Base-by-base conservation (phyloP, 768 basidiomycete species). In the Myochromella boudieri region DNA sequence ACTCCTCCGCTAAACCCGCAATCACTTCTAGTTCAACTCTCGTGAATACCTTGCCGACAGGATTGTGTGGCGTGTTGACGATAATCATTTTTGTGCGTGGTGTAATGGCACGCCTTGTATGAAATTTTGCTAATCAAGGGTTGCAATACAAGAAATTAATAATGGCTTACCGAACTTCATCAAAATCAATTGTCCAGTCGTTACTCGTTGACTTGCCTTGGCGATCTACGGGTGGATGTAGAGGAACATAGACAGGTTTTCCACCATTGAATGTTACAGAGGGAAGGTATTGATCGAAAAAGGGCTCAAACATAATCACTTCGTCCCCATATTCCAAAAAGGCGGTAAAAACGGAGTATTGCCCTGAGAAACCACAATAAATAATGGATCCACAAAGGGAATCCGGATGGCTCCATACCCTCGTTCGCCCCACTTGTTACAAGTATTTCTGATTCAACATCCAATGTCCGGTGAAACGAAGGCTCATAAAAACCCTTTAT, bases 251-350 rank as follows among this genome's bases (percentile, higher is more conserved):
- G 37, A 97, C 85, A 10, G 95, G 93, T 51, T 81, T 84, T 36
- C 93, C 95, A 24, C 90, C 91, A 58, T 95, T 94, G 80, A 97
- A 97, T 22, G 86, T 88, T 42, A 95, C 86, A 5, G 90, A 91
- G 18, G 94, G 87, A 42, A 94, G 77, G 65, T 94, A 95, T 64
- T 97, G 95, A 61, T 97, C 95, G 61, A 97, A 97, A 76, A 92
- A 97, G 1, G 95, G 95, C 68, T 98, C 97, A 60, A 98, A 95
- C 81, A 97, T 85, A 67, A 99, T 95, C 53, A 98, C 95, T 66
- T 99, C 97, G 60, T 98, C 97, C 3, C 88, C 95, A 28, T 80
- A 76, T 51, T 97, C 86, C 29, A 97, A 68, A 70, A 95, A 97
- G 0, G 97, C 97, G 9, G 84, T 81, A 57, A 95, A 90, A 42